Evolutionary conservation across 768 basidiomycete genomes (phyloP).

Genomic region (Boletus tylopilopsis): DNA sequence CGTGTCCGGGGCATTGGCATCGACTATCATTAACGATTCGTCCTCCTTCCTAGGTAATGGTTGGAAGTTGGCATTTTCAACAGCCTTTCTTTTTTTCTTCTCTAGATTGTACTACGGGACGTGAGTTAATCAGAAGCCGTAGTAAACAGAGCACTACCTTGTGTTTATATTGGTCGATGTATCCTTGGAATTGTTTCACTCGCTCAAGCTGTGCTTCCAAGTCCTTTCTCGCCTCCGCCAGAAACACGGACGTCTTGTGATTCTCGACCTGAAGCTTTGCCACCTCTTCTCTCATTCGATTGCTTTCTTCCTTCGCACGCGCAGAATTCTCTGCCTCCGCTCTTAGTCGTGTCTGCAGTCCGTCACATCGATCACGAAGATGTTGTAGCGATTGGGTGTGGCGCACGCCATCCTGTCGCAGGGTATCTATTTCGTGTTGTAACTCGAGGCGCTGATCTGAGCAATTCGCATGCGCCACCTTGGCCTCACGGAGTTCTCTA

Average conservation of each 20-base stretch:
- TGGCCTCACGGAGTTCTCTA: constrained; percentile 12
- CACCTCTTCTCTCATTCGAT: constrained; percentile 17
- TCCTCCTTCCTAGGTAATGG: constrained; percentile 18
- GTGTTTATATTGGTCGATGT: constrained; percentile 17
- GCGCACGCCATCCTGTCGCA: constrained; percentile 5
- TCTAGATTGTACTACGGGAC: constrained; percentile 17
- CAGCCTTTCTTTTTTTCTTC: constrained; percentile 26
- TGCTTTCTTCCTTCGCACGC: constrained; percentile 11
- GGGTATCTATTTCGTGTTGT: constrained; percentile 9
- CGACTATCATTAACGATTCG: constrained; percentile 29
- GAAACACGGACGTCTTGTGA: constrained; percentile 14
- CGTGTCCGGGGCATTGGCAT: constrained; percentile 23
- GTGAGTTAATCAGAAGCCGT: background rate
- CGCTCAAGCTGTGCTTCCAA: constrained; percentile 17
- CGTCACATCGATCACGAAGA: constrained; percentile 15
- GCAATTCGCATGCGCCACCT: constrained; percentile 14
- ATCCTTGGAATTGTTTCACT: constrained; percentile 21
- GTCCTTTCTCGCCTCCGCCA: constrained; percentile 16
- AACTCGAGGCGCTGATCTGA: constrained; percentile 5
- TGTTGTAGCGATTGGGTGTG: constrained; percentile 9
- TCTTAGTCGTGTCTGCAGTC: constrained; percentile 9
- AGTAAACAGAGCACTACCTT: constrained; percentile 14
- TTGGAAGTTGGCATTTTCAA: constrained; percentile 12
- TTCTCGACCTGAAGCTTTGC: constrained; percentile 22
- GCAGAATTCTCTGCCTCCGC: constrained; percentile 5